A percentile compares a stretch with the other conserved stretches of the same genome.
Evolutionary conservation across 164 flowering plant species (phyloP).

Genomic region (Cinnamomum chago): DNA sequence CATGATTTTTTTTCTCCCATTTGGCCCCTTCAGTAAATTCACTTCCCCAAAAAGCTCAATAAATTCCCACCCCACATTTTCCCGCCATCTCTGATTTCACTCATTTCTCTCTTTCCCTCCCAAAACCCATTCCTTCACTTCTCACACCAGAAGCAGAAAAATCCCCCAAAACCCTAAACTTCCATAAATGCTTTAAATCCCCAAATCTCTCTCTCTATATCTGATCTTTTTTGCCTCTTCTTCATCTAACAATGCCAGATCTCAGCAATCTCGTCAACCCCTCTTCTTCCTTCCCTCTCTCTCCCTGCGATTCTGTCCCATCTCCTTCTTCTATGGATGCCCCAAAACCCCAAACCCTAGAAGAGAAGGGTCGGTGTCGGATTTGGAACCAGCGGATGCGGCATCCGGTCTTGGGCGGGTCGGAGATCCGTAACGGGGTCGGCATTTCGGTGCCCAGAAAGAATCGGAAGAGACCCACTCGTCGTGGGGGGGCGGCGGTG

Average conservation of each 20-base stretch:
- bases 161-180: neutral
- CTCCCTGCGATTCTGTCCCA: slow-evolving; percentile 10
- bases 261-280: slow-evolving; percentile 28
- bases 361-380: slow-evolving; percentile 9
- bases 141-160: neutral
- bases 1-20: too few species aligned
- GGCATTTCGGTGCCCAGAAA: slow-evolving; percentile 17
- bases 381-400: slow-evolving; percentile 14
- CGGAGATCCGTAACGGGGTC: slow-evolving; percentile 6
- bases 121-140: neutral
- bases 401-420: slow-evolving; percentile 1
- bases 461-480: slow-evolving; percentile 4
- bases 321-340: slow-evolving; percentile 3
- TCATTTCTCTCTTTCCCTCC: slow-evolving; percentile 7
- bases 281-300: slow-evolving; percentile 19
- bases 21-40: neutral
- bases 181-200: neutral
- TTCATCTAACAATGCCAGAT: slow-evolving; percentile 22
- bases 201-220: neutral
- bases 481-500: slow-evolving; percentile 5
- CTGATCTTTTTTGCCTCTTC: neutral
- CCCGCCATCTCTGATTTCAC: slow-evolving; percentile 6
- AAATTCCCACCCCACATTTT: neutral
- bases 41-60: neutral
- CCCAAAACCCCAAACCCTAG: slow-evolving; percentile 18